A percentile compares a stretch with the other conserved stretches of the same genome.
These are phyloP conservation scores for Neolentinus lepideus DNA, from an alignment of 1,284 basidiomycete species.

Conservation along the genomic window DNA sequence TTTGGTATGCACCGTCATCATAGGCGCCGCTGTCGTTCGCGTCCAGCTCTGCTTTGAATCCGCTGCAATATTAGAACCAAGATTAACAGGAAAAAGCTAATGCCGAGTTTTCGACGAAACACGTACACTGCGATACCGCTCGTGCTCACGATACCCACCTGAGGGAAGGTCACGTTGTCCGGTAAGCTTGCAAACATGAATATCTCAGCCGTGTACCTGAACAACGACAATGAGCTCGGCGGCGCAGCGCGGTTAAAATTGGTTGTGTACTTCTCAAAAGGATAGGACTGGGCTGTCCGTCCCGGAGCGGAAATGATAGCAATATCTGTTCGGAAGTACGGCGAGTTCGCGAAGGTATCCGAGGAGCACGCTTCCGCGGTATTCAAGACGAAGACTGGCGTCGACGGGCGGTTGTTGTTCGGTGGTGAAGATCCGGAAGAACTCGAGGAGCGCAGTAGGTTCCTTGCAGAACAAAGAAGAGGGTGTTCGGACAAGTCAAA, in stretches of 20 bases:
- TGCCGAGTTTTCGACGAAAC: background rate
- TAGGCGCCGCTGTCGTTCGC: slow-evolving; percentile 4
- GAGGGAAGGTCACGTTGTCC: slow-evolving; percentile 8
- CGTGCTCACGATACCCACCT: slow-evolving; percentile 10
- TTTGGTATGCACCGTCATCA: slow-evolving; percentile 11
- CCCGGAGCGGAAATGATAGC: slow-evolving; percentile 13
- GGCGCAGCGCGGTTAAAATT: background rate
- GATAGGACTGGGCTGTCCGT: slow-evolving; percentile 15
- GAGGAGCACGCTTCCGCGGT: slow-evolving; percentile 10
- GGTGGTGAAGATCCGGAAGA: slow-evolving; percentile 2
- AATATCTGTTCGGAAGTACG: slow-evolving; percentile 14
- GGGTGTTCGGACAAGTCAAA: background rate
- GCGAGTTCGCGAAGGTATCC: slow-evolving; percentile 9
- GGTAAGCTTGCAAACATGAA: slow-evolving; percentile 10
- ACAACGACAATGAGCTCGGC: no score
- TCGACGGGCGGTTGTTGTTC: slow-evolving; percentile 7
- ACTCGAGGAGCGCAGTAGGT: slow-evolving; percentile 8
- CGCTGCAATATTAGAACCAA: slow-evolving; percentile 7
- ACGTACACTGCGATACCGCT: slow-evolving; percentile 14
- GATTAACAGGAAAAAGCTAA: background rate
- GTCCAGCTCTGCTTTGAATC: slow-evolving; percentile 15
- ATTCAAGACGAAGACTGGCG: slow-evolving; percentile 12
- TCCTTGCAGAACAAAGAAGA: slow-evolving; percentile 5
- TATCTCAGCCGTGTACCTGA: slow-evolving; percentile 8
- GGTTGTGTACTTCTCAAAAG: slow-evolving; percentile 14